phyloP scores from a whole-genome alignment of 2,329 filamentous ascomycete species.

The Geoglossum cookeanum region DNA sequence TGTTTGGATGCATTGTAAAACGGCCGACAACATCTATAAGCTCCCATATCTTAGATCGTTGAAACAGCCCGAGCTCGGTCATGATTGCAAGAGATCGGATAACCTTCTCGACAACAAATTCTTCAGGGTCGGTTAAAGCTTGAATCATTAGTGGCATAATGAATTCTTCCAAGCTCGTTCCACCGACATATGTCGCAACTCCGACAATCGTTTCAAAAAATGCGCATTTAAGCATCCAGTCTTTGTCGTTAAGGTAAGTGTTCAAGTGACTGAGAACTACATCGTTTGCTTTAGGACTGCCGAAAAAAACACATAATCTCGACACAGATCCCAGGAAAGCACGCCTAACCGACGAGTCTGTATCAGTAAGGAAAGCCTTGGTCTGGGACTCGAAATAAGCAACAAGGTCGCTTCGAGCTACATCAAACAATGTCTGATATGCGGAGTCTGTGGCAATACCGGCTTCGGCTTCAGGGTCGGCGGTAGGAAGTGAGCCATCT shows the following conservation, averaged over 20 bases:
- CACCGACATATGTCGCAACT: constrained; percentile 77
- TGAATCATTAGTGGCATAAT: constrained; percentile 92
- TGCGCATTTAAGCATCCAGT: constrained; percentile 91
- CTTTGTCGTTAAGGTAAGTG: constrained; percentile 87
- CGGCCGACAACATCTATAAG: constrained; percentile 64
- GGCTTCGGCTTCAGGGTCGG: constrained; percentile 64
- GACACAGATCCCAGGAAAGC: constrained; percentile 86
- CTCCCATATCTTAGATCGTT: constrained; percentile 70
- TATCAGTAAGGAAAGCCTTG: constrained; percentile 74
- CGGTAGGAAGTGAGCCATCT: constrained; percentile 59
- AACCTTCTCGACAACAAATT: constrained; percentile 82
- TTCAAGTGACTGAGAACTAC: constrained; percentile 93
- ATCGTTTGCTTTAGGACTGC: constrained; percentile 77
- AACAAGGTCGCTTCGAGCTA: constrained; percentile 64
- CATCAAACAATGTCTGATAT: constrained; percentile 72
- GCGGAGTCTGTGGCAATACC: constrained; percentile 46
- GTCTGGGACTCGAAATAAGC: constrained; percentile 74
- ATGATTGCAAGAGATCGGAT: constrained; percentile 76
- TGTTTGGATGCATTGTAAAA: constrained; percentile 83
- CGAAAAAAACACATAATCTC: constrained; percentile 87
- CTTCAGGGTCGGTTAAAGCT: constrained; percentile 78
- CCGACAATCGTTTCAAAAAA: constrained; percentile 94
- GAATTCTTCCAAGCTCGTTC: constrained; percentile 79
- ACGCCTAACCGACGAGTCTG: constrained; percentile 65
- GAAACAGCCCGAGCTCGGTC: constrained; percentile 71